Evolutionary conservation across 495 filamentous ascomycete genomes (phyloP), one percentile per base, ranked within the genome.

Genomic region (Stereocaulon alpinum): DNA sequence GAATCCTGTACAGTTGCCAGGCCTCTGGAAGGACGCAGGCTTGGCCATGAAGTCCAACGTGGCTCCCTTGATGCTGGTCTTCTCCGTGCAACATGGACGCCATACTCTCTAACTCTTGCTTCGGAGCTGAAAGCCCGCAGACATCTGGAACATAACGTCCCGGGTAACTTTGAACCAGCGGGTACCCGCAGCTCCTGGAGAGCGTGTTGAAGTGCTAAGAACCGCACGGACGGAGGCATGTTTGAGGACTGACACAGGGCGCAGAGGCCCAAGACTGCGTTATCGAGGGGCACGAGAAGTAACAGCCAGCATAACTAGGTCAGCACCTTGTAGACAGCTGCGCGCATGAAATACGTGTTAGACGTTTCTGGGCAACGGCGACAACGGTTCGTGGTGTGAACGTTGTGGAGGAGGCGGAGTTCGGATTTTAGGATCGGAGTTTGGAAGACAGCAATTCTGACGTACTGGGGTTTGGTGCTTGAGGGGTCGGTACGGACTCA

Each of bases 1-100:
- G 61, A 60, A 37, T 63, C 56, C 40, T 59, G 57, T 15, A 63
- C 61, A 44, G 61, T 63, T 24, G 61, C 61, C 37, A 60, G 48
- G 40, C 10, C 40, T 34, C 60, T 56, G 40, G 18, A 14, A 17
- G 29, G 12, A 34, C 37, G 12, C 18, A 42, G 42, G 24, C 45
- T 14, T 17, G 32, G 40, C 27, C 17, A 24, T 40, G 29, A 22
- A 11, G 32, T 44, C 29, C 30, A 32, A 42, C 18, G 18, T 7
- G 40, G 14, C 22, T 44, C 11, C 12, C 20, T 47, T 20, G 22
- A 24, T 5, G 34, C 14, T 22, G 50, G 48, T 37, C 45, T 53
- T 24, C 29, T 40, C 22, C 29, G n/a, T 54, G 37, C 40, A 12
- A 20, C 34, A 27, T n/a, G 2, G n/a, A 24, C 37, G 40, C 29